phyloP scores from a whole-genome alignment of 2,329 filamentous ascomycete genomes.

The Cryphonectria japonica region DNA sequence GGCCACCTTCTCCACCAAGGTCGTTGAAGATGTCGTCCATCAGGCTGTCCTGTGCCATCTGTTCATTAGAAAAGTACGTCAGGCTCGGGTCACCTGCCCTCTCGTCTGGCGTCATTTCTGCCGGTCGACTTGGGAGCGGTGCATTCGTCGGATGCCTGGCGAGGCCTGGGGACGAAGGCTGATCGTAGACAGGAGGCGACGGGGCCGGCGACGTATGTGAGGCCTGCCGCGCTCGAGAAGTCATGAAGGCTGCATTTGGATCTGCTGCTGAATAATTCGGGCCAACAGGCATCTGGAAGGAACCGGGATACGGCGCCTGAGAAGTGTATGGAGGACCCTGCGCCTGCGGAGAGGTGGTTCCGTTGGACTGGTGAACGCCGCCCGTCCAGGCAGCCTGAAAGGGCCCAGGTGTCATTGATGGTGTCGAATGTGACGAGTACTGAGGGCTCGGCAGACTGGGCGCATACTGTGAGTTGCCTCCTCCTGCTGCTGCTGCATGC shows the following conservation, averaged over 20 bases:
- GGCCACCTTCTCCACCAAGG: conserved; percentile 46
- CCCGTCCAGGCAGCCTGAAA: conserved; percentile 31
- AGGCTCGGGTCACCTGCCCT: conserved; percentile 36
- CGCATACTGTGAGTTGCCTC: conserved; percentile 41
- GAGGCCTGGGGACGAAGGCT: conserved; percentile 49
- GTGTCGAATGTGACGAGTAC: conserved; percentile 37
- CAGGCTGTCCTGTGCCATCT: conserved; percentile 54
- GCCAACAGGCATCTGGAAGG: conserved; percentile 57
- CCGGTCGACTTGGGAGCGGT: conserved; percentile 59
- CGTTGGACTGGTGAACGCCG: conserved; percentile 35
- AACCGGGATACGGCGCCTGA: conserved; percentile 55
- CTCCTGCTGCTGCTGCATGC: conserved; percentile 21
- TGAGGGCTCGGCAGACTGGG: conserved; percentile 44
- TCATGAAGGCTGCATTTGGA: conserved; percentile 47
- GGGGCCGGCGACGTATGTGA: conserved; percentile 54
- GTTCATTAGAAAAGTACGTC: conserved; percentile 39
- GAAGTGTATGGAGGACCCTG: conserved; percentile 35
- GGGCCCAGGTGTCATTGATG: conserved; percentile 28
- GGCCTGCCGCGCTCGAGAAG: conserved; percentile 50
- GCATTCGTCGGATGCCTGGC: conserved; percentile 64
- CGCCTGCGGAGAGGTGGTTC: conserved; percentile 26
- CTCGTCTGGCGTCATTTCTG: conserved; percentile 48
- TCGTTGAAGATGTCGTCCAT: conserved; percentile 63
- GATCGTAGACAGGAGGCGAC: conserved; percentile 48
- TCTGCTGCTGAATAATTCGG: conserved; percentile 55